These are phyloP conservation scores for Abelmoschus esculentus DNA, from an alignment of 345 rosid genomes.

Conservation along the genomic window DNA sequence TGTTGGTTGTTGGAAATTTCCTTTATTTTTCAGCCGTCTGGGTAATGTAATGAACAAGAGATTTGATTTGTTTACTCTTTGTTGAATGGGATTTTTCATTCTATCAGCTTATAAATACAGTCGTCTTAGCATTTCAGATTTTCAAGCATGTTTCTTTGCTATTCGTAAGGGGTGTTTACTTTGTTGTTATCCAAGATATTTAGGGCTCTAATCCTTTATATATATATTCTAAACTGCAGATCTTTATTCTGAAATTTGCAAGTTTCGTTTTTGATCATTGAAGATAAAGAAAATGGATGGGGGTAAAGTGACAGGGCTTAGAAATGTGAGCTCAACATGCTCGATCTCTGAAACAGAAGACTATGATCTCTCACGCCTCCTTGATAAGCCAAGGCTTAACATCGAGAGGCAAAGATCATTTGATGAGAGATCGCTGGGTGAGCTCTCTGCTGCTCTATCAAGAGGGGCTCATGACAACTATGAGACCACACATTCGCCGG, in stretches of 20 bases:
- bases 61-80: not conserved
- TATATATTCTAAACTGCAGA: not conserved
- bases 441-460: conserved; percentile 58
- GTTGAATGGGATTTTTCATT: not conserved
- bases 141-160: conserved; percentile 11
- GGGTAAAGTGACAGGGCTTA: conserved; percentile 35
- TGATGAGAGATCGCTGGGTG: conserved; percentile 61
- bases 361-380: conserved; percentile 65
- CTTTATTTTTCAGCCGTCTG: not conserved
- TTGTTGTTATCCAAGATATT: not conserved
- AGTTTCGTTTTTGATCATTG: conserved; percentile 9
- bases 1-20: not conserved
- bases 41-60: not conserved
- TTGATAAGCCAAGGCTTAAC: conserved; percentile 75
- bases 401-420: conserved; percentile 77
- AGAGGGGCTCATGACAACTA: conserved; percentile 32
- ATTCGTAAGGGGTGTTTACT: conserved; percentile 6
- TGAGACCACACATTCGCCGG: conserved; percentile 52
- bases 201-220: not conserved
- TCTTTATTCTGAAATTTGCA: not conserved
- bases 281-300: conserved; percentile 45
- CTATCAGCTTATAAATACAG: not conserved
- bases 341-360: conserved; percentile 74
- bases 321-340: conserved; percentile 67
- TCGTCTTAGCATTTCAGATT: not conserved